A percentile compares a stretch with the other conserved stretches of the same genome.
Evolutionary conservation across 176 grass and related monocot genomes (phyloP).

Genomic region (Carex cristatella): DNA sequence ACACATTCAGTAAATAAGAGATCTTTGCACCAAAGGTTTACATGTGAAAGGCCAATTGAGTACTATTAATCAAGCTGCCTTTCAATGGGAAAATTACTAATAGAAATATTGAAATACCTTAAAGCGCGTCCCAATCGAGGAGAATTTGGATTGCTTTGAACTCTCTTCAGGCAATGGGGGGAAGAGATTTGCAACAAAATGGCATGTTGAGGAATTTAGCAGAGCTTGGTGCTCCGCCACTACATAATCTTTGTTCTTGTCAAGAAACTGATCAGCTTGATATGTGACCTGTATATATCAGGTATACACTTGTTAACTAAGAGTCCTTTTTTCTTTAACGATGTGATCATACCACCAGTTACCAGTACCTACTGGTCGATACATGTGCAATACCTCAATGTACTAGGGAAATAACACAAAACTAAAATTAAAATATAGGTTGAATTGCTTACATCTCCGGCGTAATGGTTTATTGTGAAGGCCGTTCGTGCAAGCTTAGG

Average conservation of each 20-base stretch:
- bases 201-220: conserved; percentile 69
- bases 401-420: conserved; percentile 11
- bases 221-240: conserved; percentile 95
- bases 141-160: conserved; percentile 97
- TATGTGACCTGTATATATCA: conserved; percentile 64
- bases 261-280: conserved; percentile 89
- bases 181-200: conserved; percentile 85
- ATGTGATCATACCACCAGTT: not conserved
- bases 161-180: conserved; percentile 77
- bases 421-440: not conserved
- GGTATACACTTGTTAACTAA: not conserved
- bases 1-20: not conserved
- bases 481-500: conserved; percentile 87
- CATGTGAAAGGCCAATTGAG: conserved; percentile 25
- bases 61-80: conserved; percentile 19
- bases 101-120: conserved; percentile 48
- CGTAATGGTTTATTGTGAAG: conserved; percentile 93
- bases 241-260: conserved; percentile 99
- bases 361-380: not conserved
- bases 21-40: not conserved
- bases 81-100: not conserved
- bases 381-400: conserved; percentile 8
- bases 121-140: conserved; percentile 91
- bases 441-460: conserved; percentile 82
- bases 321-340: not conserved